These are phyloP conservation scores for Durio zibethinus DNA, from an alignment of 345 rosid species.

Conservation along the genomic window DNA sequence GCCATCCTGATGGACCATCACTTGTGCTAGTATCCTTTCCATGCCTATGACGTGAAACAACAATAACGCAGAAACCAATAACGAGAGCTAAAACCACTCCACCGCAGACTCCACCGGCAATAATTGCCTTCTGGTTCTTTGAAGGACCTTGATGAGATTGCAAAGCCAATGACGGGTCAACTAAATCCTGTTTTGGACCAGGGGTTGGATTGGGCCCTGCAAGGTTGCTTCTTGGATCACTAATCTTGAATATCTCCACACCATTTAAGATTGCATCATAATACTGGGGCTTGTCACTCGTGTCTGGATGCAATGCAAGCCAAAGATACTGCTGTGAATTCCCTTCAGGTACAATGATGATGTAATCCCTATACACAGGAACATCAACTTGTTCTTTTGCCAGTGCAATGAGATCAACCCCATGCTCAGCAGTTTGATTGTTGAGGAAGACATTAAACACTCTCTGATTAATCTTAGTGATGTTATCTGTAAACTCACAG, in stretches of 20 bases:
- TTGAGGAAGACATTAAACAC: conserved; percentile 57
- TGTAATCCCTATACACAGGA: conserved; percentile 49
- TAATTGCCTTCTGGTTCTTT: conserved; percentile 42
- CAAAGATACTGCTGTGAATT: conserved; percentile 69
- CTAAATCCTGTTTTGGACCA: conserved; percentile 39
- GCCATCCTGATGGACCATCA: conserved; percentile 95
- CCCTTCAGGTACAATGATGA: conserved; percentile 39
- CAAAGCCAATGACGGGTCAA: conserved; percentile 46
- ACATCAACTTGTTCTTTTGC: conserved; percentile 39
- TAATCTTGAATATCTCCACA: conserved; percentile 79
- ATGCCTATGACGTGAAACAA: conserved; percentile 41
- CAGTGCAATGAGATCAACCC: conserved; percentile 60
- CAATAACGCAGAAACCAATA: conserved; percentile 48
- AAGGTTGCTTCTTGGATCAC: conserved; percentile 43
- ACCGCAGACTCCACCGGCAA: conserved; percentile 73
- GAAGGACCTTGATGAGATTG: conserved; percentile 31
- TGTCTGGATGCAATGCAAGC: conserved; percentile 73
- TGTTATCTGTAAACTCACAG: conserved; percentile 51
- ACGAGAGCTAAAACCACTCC: conserved; percentile 52
- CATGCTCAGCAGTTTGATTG: conserved; percentile 54
- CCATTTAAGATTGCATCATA: conserved; percentile 79
- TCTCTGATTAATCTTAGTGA: conserved; percentile 59
- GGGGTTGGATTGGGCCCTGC: conserved; percentile 88
- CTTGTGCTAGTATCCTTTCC: conserved; percentile 66
- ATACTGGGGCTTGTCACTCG: conserved; percentile 35